Evolutionary conservation across 2,329 filamentous ascomycete genomes (phyloP).

Genomic region (Raffaelea ambrosiae): DNA sequence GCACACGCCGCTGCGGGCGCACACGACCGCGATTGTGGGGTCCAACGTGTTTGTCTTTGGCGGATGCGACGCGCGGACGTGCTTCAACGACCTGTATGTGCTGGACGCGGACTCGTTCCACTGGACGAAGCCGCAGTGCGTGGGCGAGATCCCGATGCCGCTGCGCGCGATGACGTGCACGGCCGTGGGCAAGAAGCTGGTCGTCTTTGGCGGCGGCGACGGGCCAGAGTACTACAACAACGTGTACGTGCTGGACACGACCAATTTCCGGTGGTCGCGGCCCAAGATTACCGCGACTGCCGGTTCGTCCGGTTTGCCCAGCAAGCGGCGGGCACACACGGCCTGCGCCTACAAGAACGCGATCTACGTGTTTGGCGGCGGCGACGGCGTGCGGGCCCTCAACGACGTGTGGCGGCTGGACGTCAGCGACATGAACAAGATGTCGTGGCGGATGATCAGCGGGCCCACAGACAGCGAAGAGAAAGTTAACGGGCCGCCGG

Average conservation of each 20-base stretch:
- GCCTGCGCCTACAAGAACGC: constrained; percentile 65
- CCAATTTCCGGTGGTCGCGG: constrained; percentile 58
- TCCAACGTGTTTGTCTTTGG: constrained; percentile 62
- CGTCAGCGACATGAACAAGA: constrained; percentile 56
- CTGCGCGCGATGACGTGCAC: constrained; percentile 65
- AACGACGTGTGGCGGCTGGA: constrained; percentile 68
- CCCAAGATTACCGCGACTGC: constrained; percentile 51
- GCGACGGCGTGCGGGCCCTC: constrained; percentile 60
- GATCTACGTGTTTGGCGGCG: constrained; percentile 64
- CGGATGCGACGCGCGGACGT: constrained; percentile 56
- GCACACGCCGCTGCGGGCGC: constrained; percentile 54
- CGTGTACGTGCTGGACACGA: constrained; percentile 62
- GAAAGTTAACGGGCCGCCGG: background rate
- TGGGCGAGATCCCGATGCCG: constrained; percentile 56
- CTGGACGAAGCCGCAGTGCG: constrained; percentile 57
- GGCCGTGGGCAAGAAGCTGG: constrained; percentile 58
- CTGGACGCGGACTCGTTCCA: constrained; percentile 63
- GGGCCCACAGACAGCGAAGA: constrained; percentile 10
- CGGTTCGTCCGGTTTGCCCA: constrained; percentile 32
- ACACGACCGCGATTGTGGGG: constrained; percentile 58
- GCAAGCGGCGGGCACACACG: constrained; percentile 57
- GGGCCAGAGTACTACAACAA: constrained; percentile 65
- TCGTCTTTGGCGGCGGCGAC: constrained; percentile 62
- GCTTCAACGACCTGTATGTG: constrained; percentile 63
- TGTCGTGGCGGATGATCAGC: constrained; percentile 60